phyloP scores from a whole-genome alignment of 2,329 filamentous ascomycete genomes.

The Penicillium hordei region DNA sequence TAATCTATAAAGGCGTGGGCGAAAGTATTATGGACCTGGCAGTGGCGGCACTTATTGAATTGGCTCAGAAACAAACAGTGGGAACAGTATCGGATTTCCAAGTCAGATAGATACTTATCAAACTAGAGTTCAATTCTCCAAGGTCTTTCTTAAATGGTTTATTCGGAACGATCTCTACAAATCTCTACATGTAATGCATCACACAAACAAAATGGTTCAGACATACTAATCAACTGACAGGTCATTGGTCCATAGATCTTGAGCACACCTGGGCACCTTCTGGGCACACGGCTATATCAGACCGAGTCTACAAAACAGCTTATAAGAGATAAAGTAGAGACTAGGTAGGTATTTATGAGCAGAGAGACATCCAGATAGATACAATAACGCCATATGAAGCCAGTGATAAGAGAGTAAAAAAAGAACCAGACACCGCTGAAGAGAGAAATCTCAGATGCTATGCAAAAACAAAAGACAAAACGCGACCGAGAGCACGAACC shows the following conservation, averaged over 20 bases:
- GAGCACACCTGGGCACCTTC: background rate
- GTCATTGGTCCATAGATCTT: background rate
- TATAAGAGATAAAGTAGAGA: background rate
- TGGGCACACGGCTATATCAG: background rate
- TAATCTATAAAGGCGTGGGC: no score
- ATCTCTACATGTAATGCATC: no score
- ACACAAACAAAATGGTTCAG: background rate
- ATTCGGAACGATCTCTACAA: no score
- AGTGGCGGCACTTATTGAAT: no score
- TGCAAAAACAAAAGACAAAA: conserved; percentile 25
- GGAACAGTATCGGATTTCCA: no score
- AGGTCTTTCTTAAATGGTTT: no score
- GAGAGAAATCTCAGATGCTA: conserved; percentile 28
- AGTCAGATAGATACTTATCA: no score
- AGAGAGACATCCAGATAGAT: conserved; percentile 15
- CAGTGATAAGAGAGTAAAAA: conserved; percentile 4
- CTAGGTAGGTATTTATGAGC: conserved; percentile 9
- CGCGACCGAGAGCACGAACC: conserved; percentile 28
- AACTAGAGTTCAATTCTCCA: no score
- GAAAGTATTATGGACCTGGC: no score
- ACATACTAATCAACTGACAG: background rate
- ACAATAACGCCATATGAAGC: conserved; percentile 11
- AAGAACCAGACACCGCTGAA: conserved; percentile 20
- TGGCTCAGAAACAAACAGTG: no score
- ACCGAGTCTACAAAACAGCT: background rate